Conservation (phyloP, 2,329 filamentous ascomycete genomes). For the Ustulina deusta region DNA sequence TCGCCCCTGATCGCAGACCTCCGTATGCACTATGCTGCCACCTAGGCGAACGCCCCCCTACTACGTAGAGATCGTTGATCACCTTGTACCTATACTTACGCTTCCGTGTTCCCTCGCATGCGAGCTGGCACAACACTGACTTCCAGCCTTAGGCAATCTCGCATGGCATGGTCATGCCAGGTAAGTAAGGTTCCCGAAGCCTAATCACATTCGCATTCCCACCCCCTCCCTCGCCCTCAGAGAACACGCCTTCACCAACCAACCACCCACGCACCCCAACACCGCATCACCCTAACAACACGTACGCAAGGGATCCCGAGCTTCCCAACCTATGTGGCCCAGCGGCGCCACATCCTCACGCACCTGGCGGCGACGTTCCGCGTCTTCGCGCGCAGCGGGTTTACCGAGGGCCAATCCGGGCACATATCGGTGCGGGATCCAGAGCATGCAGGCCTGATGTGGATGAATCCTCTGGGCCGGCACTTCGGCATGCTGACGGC, state of each 20-base stretch:
- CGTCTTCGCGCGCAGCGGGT: constrained; percentile 73
- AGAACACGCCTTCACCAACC: neutral
- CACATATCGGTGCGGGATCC: constrained; percentile 51
- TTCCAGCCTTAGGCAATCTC: constrained; percentile 50
- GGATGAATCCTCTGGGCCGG: constrained; percentile 75
- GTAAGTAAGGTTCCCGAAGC: constrained; percentile 43
- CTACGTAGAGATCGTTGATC: neutral
- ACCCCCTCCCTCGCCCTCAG: neutral
- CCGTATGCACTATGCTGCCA: neutral
- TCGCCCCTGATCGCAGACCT: neutral
- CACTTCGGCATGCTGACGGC: constrained; percentile 75
- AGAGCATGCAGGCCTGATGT: constrained; percentile 54
- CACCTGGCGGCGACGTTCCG: constrained; percentile 78
- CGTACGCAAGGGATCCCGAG: constrained; percentile 56
- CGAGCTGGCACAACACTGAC: constrained; percentile 4
- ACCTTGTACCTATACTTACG: constrained; percentile 2
- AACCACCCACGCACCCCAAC: neutral
- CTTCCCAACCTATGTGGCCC: constrained; percentile 54
- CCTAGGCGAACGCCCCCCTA: neutral
- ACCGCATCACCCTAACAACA: constrained; percentile 3
- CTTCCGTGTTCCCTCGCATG: neutral
- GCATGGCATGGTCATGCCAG: constrained; percentile 51
- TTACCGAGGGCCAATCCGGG: constrained; percentile 75
- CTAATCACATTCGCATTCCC: neutral
- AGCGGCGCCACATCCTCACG: constrained; percentile 72